Evolutionary conservation across 1,139 yeast genomes (phyloP), one percentile per base, ranked within the genome.

Genomic region (Geotrichum citri-aurantii): DNA sequence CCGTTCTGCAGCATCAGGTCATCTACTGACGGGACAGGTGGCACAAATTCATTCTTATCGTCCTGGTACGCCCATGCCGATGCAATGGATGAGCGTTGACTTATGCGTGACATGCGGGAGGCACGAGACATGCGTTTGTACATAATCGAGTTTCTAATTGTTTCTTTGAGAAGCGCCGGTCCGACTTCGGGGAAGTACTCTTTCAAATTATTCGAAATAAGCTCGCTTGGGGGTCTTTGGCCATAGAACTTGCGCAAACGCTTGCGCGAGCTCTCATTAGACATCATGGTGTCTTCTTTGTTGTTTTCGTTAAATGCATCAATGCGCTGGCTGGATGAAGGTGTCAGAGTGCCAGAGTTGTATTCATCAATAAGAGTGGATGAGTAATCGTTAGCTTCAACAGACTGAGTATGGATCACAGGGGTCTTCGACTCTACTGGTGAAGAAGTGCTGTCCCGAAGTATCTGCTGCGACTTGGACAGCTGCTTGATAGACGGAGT

Each of bases 121-220:
- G 68, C 62, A 48, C 78, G 71, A 6, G 84, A 83, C 63, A 85
- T 72, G 56, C 90, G 77, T 21, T 84, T 85, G 66, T 86, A 84
- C 60, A 95, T 77, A 24, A 88, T 91, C 7, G 97, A 88, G 69
- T 89, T 91, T 33, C 95, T 77, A 52, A 92, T 83, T 1, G 97
- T 91, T 61, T 86, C 85, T 64, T 88, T 88, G 62, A 93, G 78
- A 59, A 86, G 88, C 54, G 80, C 79, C 57, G 84, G 83, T 48
- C 83, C 85, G 0, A 96, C 86, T 55, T 86, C 87, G 0, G 99
- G 99, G 77, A 93, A 93, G 71, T 88, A 93, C 64, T 92, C 97
- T 1, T 91, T 87, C 66, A 93, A 77, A 69, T 93, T 91, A 12
- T 93, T 85, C 1, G 97, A 89, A 64, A 93, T 93, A 68, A 91